Base-by-base conservation (phyloP, 2,329 filamentous ascomycete species). In the Monilinia vaccinii-corymbosi region DNA sequence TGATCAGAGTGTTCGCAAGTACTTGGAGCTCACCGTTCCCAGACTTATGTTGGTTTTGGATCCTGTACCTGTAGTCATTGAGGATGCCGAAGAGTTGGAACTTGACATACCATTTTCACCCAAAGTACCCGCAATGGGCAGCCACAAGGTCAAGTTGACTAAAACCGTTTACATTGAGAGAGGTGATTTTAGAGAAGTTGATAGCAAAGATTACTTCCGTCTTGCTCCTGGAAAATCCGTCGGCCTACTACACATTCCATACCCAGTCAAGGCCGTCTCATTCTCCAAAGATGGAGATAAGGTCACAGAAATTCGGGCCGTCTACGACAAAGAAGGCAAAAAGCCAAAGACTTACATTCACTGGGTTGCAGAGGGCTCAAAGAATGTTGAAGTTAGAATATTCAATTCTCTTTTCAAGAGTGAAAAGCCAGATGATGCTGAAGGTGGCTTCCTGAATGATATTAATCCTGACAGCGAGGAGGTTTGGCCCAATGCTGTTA, bases 31-130 rank as follows among this genome's bases (percentile, higher is more conserved):
- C 52, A 91, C 89, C 0, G 91, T 96, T 0, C 92, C 93, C 2
- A 86, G 93, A 31, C 80, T 97, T 14, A 94, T 95, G 88, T 80
- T 97, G 34, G 84, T 97, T 2, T 81, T 96, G 23, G 91, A 97
- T 66, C 93, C 93, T 0, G 78, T 97, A 49, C 86, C 85, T 38
- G 85, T 97, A 14, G 78, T 90, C 34, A 91, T 97, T 61, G 88
- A 94, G 66, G 88, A 93, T 68, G 79, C 88, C 0, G 81, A 86
- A 16, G 86, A 89, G 58, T 79, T 88, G 56, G 83, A 89, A 61
- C 72, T 93, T 3, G 81, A 83, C 2, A 77, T 89, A 9, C 90
- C 91, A 0, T 96, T 96, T 75, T 88, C 88, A 21, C 86, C 89
- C 28, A 96, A 95, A 75, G 84, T 92, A 66, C 81, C 88, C 1